These are phyloP conservation scores for Exophiala phaeomuriformis DNA, from an alignment of 2,329 filamentous ascomycete genomes.

Conservation along the genomic window DNA sequence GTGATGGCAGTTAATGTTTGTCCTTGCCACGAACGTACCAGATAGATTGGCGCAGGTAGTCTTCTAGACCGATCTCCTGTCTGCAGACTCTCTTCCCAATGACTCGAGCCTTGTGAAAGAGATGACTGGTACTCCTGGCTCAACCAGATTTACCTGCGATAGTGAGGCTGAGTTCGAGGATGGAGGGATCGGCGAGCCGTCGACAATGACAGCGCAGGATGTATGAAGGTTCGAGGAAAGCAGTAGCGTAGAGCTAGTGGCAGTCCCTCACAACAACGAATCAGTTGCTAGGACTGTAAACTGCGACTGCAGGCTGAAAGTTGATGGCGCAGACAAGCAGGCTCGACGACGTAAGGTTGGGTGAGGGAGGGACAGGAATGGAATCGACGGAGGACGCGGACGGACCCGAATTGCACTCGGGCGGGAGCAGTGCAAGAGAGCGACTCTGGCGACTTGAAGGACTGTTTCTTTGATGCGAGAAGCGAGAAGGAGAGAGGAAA, in stretches of 20 bases:
- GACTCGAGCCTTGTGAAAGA: slow-evolving; percentile 5
- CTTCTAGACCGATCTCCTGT: slow-evolving; percentile 1
- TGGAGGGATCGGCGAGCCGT: slow-evolving; percentile 8
- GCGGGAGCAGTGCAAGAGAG: slow-evolving; percentile 21
- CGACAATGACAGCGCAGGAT: slow-evolving; percentile 9
- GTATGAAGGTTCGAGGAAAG: slow-evolving; percentile 3
- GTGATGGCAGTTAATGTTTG: background rate
- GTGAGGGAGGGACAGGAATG: slow-evolving; percentile 24
- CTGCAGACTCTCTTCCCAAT: slow-evolving; percentile 3
- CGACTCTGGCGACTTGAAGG: slow-evolving; percentile 23
- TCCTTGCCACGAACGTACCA: background rate
- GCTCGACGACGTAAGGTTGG: slow-evolving; percentile 19
- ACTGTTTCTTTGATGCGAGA: slow-evolving; percentile 24
- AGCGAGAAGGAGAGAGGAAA: slow-evolving; percentile 14
- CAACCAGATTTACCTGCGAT: slow-evolving; percentile 5
- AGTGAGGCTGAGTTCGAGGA: slow-evolving; percentile 5
- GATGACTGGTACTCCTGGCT: slow-evolving; percentile 8
- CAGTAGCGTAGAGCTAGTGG: slow-evolving; percentile 19
- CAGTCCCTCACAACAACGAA: slow-evolving; percentile 8
- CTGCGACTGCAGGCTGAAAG: slow-evolving; percentile 4
- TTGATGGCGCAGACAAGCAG: slow-evolving; percentile 5
- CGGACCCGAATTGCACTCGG: slow-evolving; percentile 6
- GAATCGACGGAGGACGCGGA: slow-evolving; percentile 15
- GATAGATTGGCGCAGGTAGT: background rate
- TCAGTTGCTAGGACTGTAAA: slow-evolving; percentile 1